Evolutionary conservation across 1,139 yeast species (phyloP).

Genomic region (Debaryomyces sp.): DNA sequence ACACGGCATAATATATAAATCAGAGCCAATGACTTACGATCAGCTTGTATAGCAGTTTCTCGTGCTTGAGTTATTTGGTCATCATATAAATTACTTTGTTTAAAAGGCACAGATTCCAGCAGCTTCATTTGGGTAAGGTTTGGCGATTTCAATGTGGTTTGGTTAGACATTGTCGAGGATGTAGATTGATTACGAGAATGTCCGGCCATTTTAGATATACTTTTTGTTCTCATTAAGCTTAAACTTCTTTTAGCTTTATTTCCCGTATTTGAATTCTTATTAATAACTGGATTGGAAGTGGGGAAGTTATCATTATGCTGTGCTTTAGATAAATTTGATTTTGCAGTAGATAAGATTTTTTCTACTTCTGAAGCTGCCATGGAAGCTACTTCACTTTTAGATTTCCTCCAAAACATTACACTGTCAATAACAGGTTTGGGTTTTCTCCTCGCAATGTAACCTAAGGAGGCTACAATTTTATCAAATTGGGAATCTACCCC

Average conservation of each 20-base stretch:
- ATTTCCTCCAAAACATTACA: constrained; percentile 97
- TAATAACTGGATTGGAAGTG: not conserved
- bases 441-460: constrained; percentile 84
- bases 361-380: constrained; percentile 71
- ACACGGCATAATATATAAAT: constrained; percentile 93
- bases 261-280: constrained; percentile 1
- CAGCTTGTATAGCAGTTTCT: constrained; percentile 79
- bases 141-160: constrained; percentile 11
- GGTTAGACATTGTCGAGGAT: constrained; percentile 22
- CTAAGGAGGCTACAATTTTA: constrained; percentile 79
- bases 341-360: constrained; percentile 31
- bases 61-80: constrained; percentile 59
- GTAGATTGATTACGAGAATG: constrained; percentile 45
- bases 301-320: not conserved
- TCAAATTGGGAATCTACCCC: constrained; percentile 89
- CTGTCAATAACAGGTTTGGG: constrained; percentile 97
- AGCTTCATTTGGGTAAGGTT: constrained; percentile 10
- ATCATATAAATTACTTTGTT: constrained; percentile 31
- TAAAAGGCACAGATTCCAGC: constrained; percentile 21
- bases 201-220: constrained; percentile 36
- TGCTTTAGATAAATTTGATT: constrained; percentile 17
- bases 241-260: constrained; percentile 40
- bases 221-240: constrained; percentile 45
- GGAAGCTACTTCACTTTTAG: constrained; percentile 81
- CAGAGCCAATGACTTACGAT: constrained; percentile 81